Base-by-base conservation (phyloP, 805 yeast species). In the Saturnispora galanensis region DNA sequence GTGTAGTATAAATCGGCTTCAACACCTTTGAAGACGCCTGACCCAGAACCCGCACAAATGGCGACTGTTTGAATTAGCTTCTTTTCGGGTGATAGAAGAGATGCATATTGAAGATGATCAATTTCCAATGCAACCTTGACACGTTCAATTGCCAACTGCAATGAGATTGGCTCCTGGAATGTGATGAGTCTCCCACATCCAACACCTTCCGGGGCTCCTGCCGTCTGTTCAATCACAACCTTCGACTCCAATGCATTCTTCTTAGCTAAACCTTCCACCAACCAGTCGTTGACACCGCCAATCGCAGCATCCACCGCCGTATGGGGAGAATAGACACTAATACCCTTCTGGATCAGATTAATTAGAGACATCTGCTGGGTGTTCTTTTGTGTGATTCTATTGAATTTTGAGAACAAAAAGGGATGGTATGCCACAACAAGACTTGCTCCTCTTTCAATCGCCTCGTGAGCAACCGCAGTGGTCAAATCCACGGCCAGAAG, bases 281-380 rank as follows among this genome's bases (percentile, higher is more conserved):
- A 69, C 83, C 95, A 93, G 59, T 88, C 97, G 53, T 93, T 93
- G 50, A 93, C 96, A 17, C 98, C 98, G n/a, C 82, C 84, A 10
- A 64, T 62, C 9, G 93, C 93, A 18, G 97, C 90, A 63, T 93
- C 98, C 3, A 93, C 84, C 0, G 97, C 88, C 1, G 98, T 90
- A 58, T 93, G 99, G 21, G 99, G 98, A 45, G 82, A 82, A 60
- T 93, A 93, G 1, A 93, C 98, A 40, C 88, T 76, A 46, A 93
- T 75, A n/a, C 85, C 84, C 47, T 79, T 72, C 51, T 79, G 80
- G 42, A 87, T 80, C 54, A 93, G 70, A 44, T 74, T 73, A 34
- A 90, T 60, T 44, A 90, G 67, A 5, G 95, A 84, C 17, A 64
- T 64, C 57, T 93, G 97, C 60, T 93, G 97, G 2, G 38, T 33